phyloP scores from a whole-genome alignment of 768 basidiomycete species.

The Pisolithus tinctorius region DNA sequence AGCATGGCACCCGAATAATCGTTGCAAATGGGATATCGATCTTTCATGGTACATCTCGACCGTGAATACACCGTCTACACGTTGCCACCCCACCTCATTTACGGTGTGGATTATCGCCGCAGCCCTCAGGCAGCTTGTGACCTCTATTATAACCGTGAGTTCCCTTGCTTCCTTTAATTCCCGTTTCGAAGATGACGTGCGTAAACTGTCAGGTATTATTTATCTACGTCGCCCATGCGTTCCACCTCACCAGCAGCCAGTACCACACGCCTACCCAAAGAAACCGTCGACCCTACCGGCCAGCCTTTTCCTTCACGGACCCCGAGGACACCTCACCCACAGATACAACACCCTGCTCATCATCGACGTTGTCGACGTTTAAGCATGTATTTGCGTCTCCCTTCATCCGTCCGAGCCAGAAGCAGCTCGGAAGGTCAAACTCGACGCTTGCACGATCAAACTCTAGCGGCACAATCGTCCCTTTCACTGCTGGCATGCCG shows the following conservation, averaged over 20 bases:
- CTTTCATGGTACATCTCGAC: slow-evolving; percentile 50
- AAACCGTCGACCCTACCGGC: slow-evolving; percentile 6
- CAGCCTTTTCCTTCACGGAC: slow-evolving; percentile 16
- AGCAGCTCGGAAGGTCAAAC: slow-evolving; percentile 10
- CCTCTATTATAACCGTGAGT: slow-evolving; percentile 49
- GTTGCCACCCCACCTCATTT: slow-evolving; percentile 27
- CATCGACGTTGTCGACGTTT: slow-evolving; percentile 8
- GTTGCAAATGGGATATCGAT: slow-evolving; percentile 64
- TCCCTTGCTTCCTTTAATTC: background rate
- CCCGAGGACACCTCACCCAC: slow-evolving; percentile 13
- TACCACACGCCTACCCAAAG: background rate
- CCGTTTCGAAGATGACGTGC: slow-evolving; percentile 4
- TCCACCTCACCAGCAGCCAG: slow-evolving; percentile 15
- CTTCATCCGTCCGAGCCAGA: background rate
- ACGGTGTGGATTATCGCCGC: slow-evolving; percentile 50
- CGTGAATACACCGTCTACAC: slow-evolving; percentile 14
- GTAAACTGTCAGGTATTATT: slow-evolving; percentile 15
- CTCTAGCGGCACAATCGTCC: slow-evolving; percentile 22
- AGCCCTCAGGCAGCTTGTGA: slow-evolving; percentile 47
- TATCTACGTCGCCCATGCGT: slow-evolving; percentile 11
- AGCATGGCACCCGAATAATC: slow-evolving; percentile 42
- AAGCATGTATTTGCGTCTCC: slow-evolving; percentile 1
- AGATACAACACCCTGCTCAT: slow-evolving; percentile 8
- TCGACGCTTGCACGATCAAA: slow-evolving; percentile 18
- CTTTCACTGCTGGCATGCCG: slow-evolving; percentile 19